These are phyloP conservation scores for Selaginella tamariscina DNA, from an alignment of 75 land plant genomes.

Conservation along the genomic window DNA sequence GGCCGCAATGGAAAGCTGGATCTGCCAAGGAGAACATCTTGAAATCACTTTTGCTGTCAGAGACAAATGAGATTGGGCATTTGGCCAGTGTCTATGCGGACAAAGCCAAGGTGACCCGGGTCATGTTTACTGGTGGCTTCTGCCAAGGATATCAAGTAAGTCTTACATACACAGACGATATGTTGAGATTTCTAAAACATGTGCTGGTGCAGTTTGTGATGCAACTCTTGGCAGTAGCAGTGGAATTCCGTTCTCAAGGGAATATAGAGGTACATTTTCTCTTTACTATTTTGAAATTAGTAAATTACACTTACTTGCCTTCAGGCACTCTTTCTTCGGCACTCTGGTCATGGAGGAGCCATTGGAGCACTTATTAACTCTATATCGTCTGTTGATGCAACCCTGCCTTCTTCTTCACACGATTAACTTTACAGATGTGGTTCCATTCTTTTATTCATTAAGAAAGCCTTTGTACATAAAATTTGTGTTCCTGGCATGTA, in stretches of 20 bases:
- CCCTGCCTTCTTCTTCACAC: no score
- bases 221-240: slow-evolving; percentile 29
- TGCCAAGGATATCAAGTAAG: slow-evolving; percentile 17
- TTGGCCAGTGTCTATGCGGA: slow-evolving; percentile 29
- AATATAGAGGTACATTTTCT: slow-evolving; percentile 32
- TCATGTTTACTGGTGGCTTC: slow-evolving; percentile 36
- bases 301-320: no score
- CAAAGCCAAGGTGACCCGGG: slow-evolving; percentile 16
- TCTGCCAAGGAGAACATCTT: slow-evolving; percentile 28
- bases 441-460: no score
- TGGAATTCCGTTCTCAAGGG: slow-evolving; percentile 37
- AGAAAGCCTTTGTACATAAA: no score
- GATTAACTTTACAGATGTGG: no score
- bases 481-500: no score
- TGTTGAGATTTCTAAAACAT: neutral
- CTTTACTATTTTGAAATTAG: no score
- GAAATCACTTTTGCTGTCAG: slow-evolving; percentile 32
- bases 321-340: slow-evolving; percentile 37
- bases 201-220: slow-evolving; percentile 23
- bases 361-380: slow-evolving; percentile 35
- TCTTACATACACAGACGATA: neutral
- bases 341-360: slow-evolving; percentile 40
- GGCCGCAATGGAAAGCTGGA: slow-evolving; percentile 23
- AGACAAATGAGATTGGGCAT: slow-evolving; percentile 35
- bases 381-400: no score